A percentile compares a stretch with the other conserved stretches of the same genome.
Conservation (phyloP, 2,329 filamentous ascomycete species). For the Microsporum audouinii region DNA sequence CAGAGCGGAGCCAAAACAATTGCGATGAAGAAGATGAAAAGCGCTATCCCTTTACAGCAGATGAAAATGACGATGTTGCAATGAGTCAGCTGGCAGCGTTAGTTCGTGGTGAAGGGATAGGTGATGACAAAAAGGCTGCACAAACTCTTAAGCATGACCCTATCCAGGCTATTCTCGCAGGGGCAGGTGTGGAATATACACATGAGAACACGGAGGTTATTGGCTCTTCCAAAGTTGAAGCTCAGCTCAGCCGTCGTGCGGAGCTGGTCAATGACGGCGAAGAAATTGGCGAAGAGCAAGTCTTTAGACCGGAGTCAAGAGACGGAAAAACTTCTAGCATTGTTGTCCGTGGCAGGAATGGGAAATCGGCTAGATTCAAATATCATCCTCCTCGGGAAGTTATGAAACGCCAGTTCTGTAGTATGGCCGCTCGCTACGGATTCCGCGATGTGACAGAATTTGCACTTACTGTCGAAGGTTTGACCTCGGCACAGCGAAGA, state of each 20-base stretch:
- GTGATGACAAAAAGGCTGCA: conserved; percentile 26
- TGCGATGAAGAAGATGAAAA: conserved; percentile 28
- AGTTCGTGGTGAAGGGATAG: conserved; percentile 39
- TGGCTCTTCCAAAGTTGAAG: conserved; percentile 84
- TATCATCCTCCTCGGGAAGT: conserved; percentile 69
- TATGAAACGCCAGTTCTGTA: conserved; percentile 72
- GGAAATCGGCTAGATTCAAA: conserved; percentile 41
- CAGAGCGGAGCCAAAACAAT: conserved; percentile 44
- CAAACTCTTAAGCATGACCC: conserved; percentile 49
- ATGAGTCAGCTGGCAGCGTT: conserved; percentile 61
- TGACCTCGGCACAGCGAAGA: conserved; percentile 72
- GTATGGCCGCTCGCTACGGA: conserved; percentile 71
- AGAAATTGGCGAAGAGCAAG: conserved; percentile 24
- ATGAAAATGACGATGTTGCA: conserved; percentile 51
- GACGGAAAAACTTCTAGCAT: conserved; percentile 9
- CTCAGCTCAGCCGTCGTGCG: conserved; percentile 65
- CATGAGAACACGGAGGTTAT: conserved; percentile 95
- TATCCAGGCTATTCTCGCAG: conserved; percentile 76
- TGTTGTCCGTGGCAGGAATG: conserved; percentile 14
- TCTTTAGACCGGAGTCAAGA: conserved; percentile 23
- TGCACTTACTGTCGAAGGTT: conserved; percentile 77
- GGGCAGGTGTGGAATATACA: conserved; percentile 84
- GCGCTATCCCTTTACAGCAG: conserved; percentile 18
- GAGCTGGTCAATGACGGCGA: conserved; percentile 34
- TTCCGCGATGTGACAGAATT: conserved; percentile 70